Evolutionary conservation across 2,329 filamentous ascomycete species (phyloP).

Genomic region (Aspergillus novoparasiticus): DNA sequence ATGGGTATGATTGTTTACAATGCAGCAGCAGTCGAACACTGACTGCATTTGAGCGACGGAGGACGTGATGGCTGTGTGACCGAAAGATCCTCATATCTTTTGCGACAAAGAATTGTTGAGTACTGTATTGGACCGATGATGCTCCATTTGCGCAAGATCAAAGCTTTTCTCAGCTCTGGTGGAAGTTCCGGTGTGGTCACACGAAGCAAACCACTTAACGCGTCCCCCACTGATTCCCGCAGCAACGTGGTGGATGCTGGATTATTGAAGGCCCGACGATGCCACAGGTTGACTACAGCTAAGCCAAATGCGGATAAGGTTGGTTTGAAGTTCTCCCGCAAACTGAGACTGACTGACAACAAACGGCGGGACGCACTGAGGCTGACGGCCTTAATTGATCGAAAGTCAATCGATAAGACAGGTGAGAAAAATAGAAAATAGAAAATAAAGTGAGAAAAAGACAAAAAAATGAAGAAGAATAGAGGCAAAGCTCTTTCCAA

Average conservation of each 20-base stretch:
- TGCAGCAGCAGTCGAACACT: slow-evolving; percentile 25
- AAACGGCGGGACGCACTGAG: background rate
- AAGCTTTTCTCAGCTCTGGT: background rate
- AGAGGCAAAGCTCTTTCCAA: no score
- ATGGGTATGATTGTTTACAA: slow-evolving; percentile 13
- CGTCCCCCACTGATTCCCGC: slow-evolving; percentile 17
- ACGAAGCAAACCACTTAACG: slow-evolving; percentile 26
- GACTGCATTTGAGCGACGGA: slow-evolving; percentile 26
- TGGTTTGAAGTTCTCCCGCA: background rate
- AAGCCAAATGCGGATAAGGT: background rate
- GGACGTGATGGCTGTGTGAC: background rate
- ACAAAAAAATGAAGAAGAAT: background rate
- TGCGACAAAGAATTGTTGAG: background rate
- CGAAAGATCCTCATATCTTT: slow-evolving; percentile 22
- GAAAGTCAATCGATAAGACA: background rate
- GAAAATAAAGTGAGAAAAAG: background rate
- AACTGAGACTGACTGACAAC: background rate
- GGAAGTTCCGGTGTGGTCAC: slow-evolving; percentile 1
- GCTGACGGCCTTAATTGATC: background rate
- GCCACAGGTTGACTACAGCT: background rate
- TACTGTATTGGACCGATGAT: slow-evolving; percentile 4
- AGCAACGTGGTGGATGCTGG: slow-evolving; percentile 18
- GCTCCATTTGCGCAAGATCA: background rate
- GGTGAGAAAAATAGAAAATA: background rate
- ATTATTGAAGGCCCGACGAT: background rate